A percentile compares a stretch with the other conserved stretches of the same genome.
phyloP scores from a whole-genome alignment of 1,139 yeast species.

The Geotrichum macrosporum region DNA sequence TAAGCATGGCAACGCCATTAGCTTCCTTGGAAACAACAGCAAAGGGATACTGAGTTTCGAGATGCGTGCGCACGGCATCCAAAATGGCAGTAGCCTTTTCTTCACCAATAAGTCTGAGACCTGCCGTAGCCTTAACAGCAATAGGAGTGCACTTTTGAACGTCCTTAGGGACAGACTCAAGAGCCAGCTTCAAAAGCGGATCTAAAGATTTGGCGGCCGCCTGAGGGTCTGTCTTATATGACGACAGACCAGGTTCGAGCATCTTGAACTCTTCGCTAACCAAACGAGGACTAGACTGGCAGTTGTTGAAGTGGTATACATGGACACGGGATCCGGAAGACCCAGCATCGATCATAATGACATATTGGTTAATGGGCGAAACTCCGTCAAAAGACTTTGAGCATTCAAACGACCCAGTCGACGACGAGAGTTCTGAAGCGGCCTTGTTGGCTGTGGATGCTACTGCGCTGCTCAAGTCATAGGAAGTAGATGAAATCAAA shows the following conservation, averaged over 20 bases:
- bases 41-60: slow-evolving; percentile 73
- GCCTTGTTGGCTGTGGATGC: slow-evolving; percentile 1
- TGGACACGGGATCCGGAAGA: slow-evolving; percentile 94
- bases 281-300: slow-evolving; percentile 68
- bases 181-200: slow-evolving; percentile 67
- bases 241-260: slow-evolving; percentile 84
- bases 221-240: slow-evolving; percentile 67
- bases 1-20: slow-evolving; percentile 83
- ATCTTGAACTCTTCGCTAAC: slow-evolving; percentile 70
- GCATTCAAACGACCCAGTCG: slow-evolving; percentile 28
- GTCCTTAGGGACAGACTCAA: slow-evolving; percentile 62
- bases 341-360: slow-evolving; percentile 90
- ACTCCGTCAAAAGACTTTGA: slow-evolving; percentile 37
- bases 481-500: slow-evolving; percentile 12
- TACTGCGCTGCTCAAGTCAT: background rate
- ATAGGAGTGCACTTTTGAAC: slow-evolving; percentile 76
- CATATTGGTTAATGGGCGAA: slow-evolving; percentile 48
- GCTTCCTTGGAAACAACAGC: slow-evolving; percentile 60
- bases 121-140: slow-evolving; percentile 94
- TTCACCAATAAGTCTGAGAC: slow-evolving; percentile 73
- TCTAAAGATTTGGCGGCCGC: slow-evolving; percentile 84
- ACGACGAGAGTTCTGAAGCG: too few species aligned
- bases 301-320: slow-evolving; percentile 75
- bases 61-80: slow-evolving; percentile 61
- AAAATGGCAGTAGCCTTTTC: slow-evolving; percentile 65